Conservation (phyloP, 2,329 filamentous ascomycete genomes). For the Colletotrichum orbiculare region DNA sequence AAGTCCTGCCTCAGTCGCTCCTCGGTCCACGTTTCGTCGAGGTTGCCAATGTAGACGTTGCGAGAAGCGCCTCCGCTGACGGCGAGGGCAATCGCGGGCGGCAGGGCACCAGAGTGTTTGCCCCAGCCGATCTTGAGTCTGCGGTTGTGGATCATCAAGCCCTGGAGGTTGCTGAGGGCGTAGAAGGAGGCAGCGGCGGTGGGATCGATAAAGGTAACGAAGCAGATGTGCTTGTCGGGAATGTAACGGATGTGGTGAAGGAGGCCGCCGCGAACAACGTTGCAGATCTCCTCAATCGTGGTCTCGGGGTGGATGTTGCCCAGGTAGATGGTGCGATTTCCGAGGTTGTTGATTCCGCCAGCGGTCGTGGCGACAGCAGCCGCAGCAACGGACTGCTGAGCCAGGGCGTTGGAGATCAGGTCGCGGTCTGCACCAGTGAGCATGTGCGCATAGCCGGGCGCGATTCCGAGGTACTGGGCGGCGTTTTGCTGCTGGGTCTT, state of each 20-base stretch:
- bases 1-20: conserved; percentile 96
- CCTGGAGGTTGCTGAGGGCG: conserved; percentile 95
- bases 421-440: conserved; percentile 96
- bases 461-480: conserved; percentile 96
- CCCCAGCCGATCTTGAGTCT: conserved; percentile 99
- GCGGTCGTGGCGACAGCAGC: conserved; percentile 96
- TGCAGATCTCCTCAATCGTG: conserved; percentile 99
- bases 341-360: conserved; percentile 95
- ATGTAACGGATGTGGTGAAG: conserved; percentile 99
- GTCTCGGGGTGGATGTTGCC: conserved; percentile 99
- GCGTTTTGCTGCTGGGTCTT: conserved; percentile 99
- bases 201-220: conserved; percentile 98
- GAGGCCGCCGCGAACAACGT: conserved; percentile 94
- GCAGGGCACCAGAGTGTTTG: conserved; percentile 96
- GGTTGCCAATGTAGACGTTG: conserved; percentile 97
- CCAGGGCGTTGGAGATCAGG: conserved; percentile 93
- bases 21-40: conserved; percentile 97
- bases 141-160: conserved; percentile 98
- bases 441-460: conserved; percentile 95
- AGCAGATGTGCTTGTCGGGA: conserved; percentile 99
- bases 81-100: conserved; percentile 93
- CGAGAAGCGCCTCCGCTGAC: conserved; percentile 97
- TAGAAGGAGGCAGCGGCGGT: conserved; percentile 98
- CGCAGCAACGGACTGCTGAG: conserved; percentile 96
- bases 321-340: conserved; percentile 96